Evolutionary conservation across 139 green algal species (phyloP).

Genomic region (Chlamydomonas sp.): DNA sequence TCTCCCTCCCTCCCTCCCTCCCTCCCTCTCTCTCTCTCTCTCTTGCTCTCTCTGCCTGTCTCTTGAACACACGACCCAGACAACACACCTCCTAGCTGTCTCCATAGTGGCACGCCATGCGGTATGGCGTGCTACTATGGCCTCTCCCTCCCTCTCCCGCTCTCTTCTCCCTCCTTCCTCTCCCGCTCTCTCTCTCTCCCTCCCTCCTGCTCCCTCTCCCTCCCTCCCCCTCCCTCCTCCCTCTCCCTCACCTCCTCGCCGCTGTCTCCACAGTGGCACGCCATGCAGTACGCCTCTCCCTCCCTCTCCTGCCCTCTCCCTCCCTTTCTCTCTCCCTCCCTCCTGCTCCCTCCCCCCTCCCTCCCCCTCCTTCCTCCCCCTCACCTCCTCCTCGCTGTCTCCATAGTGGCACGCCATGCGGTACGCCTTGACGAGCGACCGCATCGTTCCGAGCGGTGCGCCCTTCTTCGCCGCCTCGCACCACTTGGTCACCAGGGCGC

Average conservation of each 20-base stretch:
- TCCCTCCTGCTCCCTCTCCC: background rate
- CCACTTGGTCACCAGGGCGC: constrained; percentile 63
- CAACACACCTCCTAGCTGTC: no score
- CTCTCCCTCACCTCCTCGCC: background rate
- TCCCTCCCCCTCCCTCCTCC: constrained; percentile 22
- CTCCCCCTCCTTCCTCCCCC: constrained; percentile 12
- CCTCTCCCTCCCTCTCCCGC: no score
- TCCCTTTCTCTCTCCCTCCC: constrained; percentile 6
- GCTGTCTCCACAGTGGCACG: no score
- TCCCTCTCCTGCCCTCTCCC: background rate
- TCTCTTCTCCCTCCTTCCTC: no score
- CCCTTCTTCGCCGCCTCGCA: constrained; percentile 34
- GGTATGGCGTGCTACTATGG: no score
- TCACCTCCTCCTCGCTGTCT: constrained; percentile 55
- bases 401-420: constrained; percentile 81
- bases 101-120: no score
- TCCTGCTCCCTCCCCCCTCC: background rate
- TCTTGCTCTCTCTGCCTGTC: no score
- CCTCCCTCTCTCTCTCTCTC: no score
- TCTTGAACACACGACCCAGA: no score
- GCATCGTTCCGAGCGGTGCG: constrained; percentile 49
- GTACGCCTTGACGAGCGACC: constrained; percentile 67
- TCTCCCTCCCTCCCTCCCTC: no score
- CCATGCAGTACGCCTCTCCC: no score
- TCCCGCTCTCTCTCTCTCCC: background rate